Conservation (phyloP, 768 basidiomycete genomes). For the Naganishia vaughanmartiniae region DNA sequence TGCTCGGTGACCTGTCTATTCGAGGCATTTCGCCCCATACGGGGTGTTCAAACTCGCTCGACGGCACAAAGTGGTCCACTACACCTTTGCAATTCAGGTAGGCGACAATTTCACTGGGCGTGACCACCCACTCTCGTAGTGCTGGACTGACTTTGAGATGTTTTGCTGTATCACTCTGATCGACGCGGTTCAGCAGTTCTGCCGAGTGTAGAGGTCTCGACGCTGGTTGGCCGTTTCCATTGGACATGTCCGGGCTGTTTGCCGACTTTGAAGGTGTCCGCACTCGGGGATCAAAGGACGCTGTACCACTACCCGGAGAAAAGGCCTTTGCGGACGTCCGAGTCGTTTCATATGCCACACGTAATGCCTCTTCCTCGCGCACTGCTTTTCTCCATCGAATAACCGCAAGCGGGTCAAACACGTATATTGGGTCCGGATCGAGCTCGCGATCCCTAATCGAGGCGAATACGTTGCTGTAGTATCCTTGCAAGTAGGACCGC, state of each 20-base stretch:
- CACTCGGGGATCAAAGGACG: background rate
- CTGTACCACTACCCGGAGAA: background rate
- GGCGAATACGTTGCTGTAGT: conserved; percentile 27
- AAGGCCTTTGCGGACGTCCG: background rate
- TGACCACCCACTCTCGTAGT: conserved; percentile 26
- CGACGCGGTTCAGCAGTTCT: conserved; percentile 19
- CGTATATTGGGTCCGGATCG: conserved; percentile 17
- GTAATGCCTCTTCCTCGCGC: conserved; percentile 17
- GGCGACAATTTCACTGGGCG: conserved; percentile 28
- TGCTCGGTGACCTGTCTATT: conserved; percentile 17
- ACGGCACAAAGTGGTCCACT: conserved; percentile 29
- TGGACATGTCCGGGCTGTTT: conserved; percentile 16
- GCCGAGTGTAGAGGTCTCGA: conserved; percentile 18
- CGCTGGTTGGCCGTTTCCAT: background rate
- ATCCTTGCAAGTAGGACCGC: conserved; percentile 31
- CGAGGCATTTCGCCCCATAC: conserved; percentile 13
- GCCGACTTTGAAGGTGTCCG: background rate
- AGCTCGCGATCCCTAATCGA: conserved; percentile 11
- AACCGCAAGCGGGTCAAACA: conserved; percentile 28
- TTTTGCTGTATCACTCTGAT: conserved; percentile 2
- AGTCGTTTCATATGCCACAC: conserved; percentile 21
- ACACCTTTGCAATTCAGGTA: conserved; percentile 28
- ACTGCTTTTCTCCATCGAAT: conserved; percentile 32
- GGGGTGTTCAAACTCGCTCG: background rate
- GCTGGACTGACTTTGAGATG: conserved; percentile 13